Base-by-base conservation (phyloP, 768 basidiomycete species). In the Paxillus involutus region DNA sequence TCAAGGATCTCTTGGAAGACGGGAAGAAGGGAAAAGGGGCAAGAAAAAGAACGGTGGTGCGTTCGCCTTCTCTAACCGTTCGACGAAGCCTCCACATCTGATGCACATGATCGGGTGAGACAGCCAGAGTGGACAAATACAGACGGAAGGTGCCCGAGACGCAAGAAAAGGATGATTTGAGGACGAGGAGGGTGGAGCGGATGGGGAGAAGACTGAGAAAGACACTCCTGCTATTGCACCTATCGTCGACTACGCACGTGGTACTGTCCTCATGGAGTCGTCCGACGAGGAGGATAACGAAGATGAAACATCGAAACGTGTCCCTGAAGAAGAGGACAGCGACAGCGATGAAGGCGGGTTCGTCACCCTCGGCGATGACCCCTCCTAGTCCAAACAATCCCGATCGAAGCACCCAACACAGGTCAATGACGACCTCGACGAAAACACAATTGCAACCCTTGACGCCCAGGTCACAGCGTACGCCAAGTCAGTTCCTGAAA, bases 71-170 rank as follows among this genome's bases (percentile, higher is more conserved):
- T 24, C 12, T 33, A 4, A 32, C 5, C 33, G 6, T 10, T 19
- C 8, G 7, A 8, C 51, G 46, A 42, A 47, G n/a, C 6, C 12
- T 47, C 32, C 45, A 36, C 24, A 44, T 50, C 26, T 36, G 35
- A 37, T 19, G 40, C 49, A 26, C 46, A 41, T 26, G 26, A 32
- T 29, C 30, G 40, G 44, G 4, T 2, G 19, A 17, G 4, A 46
- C 69, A 82, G 82, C 75, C 17, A 80, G 77, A 44, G 90, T 94
- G 47, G 94, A 97, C 77, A 96, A 95, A 72, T 95, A 94, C 69
- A 94, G 94, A 32, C 83, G 94, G 49, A 74, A 77, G 12, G 63
- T 94, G 8, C 79, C 86, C 19, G 75, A 73, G n/a, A 80, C 78
- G 6, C 85, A 89, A 46, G 88, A 92, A 49, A 77, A 80, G 50